Percentiles rank a stretch among this genome's conserved stretches.
These are phyloP conservation scores for Acidomyces sp. DNA, from an alignment of 495 filamentous ascomycete species.

Conservation along the genomic window DNA sequence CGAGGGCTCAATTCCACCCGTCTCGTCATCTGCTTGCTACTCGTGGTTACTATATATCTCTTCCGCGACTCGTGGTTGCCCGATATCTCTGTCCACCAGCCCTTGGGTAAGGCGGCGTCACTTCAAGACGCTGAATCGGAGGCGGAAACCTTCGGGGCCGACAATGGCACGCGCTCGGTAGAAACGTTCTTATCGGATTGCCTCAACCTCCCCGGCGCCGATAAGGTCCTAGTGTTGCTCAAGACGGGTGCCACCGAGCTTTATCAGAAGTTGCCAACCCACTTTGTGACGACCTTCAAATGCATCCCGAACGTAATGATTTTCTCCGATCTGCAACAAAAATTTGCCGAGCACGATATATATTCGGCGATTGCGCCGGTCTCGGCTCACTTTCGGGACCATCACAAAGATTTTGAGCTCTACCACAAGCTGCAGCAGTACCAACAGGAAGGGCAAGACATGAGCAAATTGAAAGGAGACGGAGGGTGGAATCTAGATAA, in stretches of 20 bases:
- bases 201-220: constrained; percentile 13
- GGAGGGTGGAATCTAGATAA: constrained; percentile 46
- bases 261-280: constrained; percentile 27
- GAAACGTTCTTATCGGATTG: not conserved
- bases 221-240: constrained; percentile 25
- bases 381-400: constrained; percentile 26
- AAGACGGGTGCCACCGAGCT: constrained; percentile 29
- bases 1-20: constrained; percentile 6
- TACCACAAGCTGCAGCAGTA: constrained; percentile 37
- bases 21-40: constrained; percentile 4
- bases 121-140: not conserved
- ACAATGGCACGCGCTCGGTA: not conserved
- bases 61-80: constrained; percentile 17
- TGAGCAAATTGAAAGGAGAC: constrained; percentile 25
- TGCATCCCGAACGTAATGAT: constrained; percentile 43
- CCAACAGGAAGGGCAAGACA: constrained; percentile 33
- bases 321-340: constrained; percentile 42
- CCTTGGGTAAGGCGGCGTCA: not conserved
- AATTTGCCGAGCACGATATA: constrained; percentile 35
- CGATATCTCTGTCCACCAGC: not conserved
- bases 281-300: constrained; percentile 39
- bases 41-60: constrained; percentile 7
- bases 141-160: not conserved
- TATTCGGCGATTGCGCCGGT: constrained; percentile 39
- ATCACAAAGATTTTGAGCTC: constrained; percentile 38